phyloP scores from a whole-genome alignment of 2,329 filamentous ascomycete genomes.

The Neoscytalidium dimidiatum region DNA sequence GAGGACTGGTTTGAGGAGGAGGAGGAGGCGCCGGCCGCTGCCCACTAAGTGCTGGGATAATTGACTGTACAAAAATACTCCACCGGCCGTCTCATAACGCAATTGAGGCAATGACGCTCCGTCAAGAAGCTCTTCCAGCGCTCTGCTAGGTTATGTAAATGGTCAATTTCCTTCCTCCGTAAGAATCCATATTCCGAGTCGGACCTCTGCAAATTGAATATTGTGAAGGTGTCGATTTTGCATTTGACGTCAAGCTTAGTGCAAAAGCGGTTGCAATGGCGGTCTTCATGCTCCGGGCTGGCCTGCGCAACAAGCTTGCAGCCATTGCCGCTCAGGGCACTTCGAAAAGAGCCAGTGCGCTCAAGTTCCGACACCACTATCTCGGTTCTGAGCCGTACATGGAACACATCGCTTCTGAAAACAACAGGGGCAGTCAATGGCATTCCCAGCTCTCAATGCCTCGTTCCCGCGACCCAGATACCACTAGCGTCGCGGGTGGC shows the following conservation, averaged over 20 bases:
- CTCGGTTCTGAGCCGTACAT: neutral
- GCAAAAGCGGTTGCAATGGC: neutral
- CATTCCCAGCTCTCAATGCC: neutral
- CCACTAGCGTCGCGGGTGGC: neutral
- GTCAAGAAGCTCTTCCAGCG: conserved; percentile 4
- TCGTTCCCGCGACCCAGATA: neutral
- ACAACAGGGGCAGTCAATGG: neutral
- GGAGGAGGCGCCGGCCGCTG: conserved; percentile 51
- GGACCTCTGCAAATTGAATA: neutral
- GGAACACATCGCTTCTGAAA: conserved; percentile 11
- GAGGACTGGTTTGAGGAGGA: conserved; percentile 82
- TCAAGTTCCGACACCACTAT: neutral
- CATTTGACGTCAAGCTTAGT: neutral
- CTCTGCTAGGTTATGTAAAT: conserved; percentile 12
- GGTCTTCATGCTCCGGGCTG: neutral
- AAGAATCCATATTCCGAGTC: neutral
- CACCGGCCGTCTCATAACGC: conserved; percentile 10
- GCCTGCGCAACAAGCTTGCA: neutral
- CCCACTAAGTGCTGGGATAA: conserved; percentile 22
- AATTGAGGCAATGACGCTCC: conserved; percentile 8
- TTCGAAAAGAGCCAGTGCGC: neutral
- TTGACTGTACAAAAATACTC: conserved; percentile 15
- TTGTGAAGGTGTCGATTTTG: neutral
- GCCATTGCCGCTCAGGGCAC: neutral
- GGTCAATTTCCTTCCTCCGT: conserved; percentile 16